Evolutionary conservation across 371 early-diverging fungal genomes (phyloP).

Genomic region (Mortierella sp.): DNA sequence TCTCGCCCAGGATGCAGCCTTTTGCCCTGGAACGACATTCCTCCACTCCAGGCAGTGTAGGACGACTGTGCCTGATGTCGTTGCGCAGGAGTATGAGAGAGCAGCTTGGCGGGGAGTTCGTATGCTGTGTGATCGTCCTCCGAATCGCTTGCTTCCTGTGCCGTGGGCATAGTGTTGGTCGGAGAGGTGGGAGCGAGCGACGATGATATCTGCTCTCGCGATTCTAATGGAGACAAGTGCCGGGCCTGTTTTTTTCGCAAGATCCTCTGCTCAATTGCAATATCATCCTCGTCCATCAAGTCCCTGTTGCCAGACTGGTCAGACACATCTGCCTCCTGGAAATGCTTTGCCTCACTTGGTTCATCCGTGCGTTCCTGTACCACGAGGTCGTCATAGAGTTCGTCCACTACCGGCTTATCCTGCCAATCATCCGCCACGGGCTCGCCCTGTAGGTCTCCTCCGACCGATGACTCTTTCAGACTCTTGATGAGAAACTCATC

Average conservation of each 20-base stretch:
- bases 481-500: neutral
- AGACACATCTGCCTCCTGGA: neutral
- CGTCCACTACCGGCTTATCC: neutral
- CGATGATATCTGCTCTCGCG: neutral
- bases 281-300: slow-evolving; percentile 34
- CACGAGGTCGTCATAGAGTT: neutral
- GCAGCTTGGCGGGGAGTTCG: slow-evolving; percentile 22
- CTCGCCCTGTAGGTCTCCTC: neutral
- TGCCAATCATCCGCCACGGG: neutral
- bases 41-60: neutral
- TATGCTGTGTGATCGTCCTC: neutral
- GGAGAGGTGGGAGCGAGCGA: neutral
- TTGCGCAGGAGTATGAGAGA: neutral
- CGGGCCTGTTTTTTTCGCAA: neutral
- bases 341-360: too few relatives aligned
- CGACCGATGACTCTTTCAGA: neutral
- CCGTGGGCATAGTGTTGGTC: neutral
- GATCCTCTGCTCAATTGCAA: slow-evolving; percentile 1
- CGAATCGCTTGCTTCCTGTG: neutral
- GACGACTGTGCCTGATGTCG: neutral
- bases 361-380: neutral
- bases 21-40: neutral
- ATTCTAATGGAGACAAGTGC: neutral
- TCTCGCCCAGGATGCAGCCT: neutral
- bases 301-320: neutral